Percentiles rank a stretch among this genome's conserved stretches.
These are phyloP conservation scores for Antrodiella citrinella DNA, from an alignment of 768 basidiomycete genomes.

Conservation along the genomic window DNA sequence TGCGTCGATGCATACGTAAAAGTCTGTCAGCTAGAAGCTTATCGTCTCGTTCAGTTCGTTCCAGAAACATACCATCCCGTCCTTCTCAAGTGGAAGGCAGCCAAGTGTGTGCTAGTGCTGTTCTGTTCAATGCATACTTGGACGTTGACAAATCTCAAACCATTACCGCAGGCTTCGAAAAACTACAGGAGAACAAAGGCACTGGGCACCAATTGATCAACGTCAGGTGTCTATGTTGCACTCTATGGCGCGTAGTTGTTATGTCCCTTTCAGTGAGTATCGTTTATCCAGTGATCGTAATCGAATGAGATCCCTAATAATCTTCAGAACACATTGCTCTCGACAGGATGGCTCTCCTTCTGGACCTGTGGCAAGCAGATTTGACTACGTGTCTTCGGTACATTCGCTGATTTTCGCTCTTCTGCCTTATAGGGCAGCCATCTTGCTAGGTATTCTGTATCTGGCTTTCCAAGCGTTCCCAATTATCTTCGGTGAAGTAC, in stretches of 20 bases:
- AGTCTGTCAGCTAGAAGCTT: too few relatives aligned
- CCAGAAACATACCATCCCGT: slow-evolving; percentile 69
- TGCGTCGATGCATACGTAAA: too few relatives aligned
- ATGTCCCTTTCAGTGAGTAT: slow-evolving; percentile 46
- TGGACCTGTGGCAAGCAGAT: slow-evolving; percentile 62
- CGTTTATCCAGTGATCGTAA: too few relatives aligned
- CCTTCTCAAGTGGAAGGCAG: slow-evolving; percentile 53
- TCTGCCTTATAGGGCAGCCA: slow-evolving; percentile 30
- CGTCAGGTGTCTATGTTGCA: slow-evolving; percentile 33
- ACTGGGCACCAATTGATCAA: slow-evolving; percentile 55
- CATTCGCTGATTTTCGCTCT: too few relatives aligned
- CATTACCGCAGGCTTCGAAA: slow-evolving; percentile 41
- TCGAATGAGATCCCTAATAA: too few relatives aligned
- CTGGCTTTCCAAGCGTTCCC: slow-evolving; percentile 48
- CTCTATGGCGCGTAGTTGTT: slow-evolving; percentile 52
- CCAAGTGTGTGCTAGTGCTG: slow-evolving; percentile 32
- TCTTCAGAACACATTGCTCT: slow-evolving; percentile 46
- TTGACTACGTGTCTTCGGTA: too few relatives aligned
- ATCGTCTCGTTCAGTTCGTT: slow-evolving; percentile 50
- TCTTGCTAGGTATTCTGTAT: slow-evolving; percentile 36
- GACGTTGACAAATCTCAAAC: too few relatives aligned
- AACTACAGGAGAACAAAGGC: slow-evolving; percentile 42
- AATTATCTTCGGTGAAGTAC: slow-evolving; percentile 33
- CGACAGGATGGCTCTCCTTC: slow-evolving; percentile 67
- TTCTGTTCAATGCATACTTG: too few relatives aligned